Conservation (phyloP, 345 rosid genomes). For the Aquilaria sinensis region DNA sequence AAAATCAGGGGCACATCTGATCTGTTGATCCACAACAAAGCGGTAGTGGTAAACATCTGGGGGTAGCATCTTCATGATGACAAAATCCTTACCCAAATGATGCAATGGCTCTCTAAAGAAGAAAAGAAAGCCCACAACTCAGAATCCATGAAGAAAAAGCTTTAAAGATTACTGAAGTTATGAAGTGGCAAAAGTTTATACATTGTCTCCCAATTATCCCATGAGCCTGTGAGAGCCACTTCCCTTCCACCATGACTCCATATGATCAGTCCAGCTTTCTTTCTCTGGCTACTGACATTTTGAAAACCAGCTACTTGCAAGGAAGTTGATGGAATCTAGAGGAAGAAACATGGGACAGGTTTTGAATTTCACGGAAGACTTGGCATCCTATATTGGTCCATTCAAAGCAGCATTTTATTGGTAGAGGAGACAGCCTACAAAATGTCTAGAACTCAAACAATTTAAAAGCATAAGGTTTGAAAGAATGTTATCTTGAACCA, state of each 20-base stretch:
- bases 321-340: slow-evolving; percentile 26
- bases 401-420: no score
- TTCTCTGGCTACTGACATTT: slow-evolving; percentile 19
- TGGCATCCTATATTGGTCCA: no score
- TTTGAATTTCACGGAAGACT: background rate
- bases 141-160: background rate
- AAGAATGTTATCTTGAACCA: no score
- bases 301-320: slow-evolving; percentile 13
- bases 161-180: no score
- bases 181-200: slow-evolving; percentile 10
- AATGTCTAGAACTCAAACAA: no score
- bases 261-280: slow-evolving; percentile 33
- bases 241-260: slow-evolving; percentile 57
- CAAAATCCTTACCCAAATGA: slow-evolving; percentile 40
- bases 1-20: slow-evolving; percentile 34
- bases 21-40: slow-evolving; percentile 42
- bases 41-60: slow-evolving; percentile 52
- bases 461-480: background rate
- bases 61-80: slow-evolving; percentile 43
- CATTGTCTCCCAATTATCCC: slow-evolving; percentile 59
- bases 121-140: background rate
- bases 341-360: slow-evolving; percentile 10
- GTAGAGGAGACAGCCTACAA: no score
- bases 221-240: slow-evolving; percentile 62
- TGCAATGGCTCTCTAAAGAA: slow-evolving; percentile 40